Percentiles rank a stretch among this genome's conserved stretches.
Conservation (phyloP, 768 basidiomycete genomes). For the Lepiota venenata region DNA sequence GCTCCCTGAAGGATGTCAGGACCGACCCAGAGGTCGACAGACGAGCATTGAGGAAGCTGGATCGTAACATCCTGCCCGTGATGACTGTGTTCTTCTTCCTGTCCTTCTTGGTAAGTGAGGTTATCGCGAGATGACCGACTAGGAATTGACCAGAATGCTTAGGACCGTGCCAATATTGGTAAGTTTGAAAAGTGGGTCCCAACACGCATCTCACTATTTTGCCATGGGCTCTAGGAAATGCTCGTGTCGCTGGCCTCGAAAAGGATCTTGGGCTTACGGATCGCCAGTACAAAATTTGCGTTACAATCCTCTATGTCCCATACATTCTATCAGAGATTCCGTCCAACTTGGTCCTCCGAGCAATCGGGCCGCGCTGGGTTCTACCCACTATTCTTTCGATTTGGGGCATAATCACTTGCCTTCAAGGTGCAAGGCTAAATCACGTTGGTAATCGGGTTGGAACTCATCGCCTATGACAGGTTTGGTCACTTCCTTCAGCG, state of each 20-base stretch:
- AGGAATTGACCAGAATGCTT: background rate
- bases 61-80: conserved; percentile 23
- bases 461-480: conserved; percentile 24
- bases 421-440: conserved; percentile 35
- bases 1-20: background rate
- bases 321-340: conserved; percentile 48
- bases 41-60: conserved; percentile 7
- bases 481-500: conserved; percentile 37
- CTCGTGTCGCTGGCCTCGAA: conserved; percentile 46
- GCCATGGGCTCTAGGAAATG: conserved; percentile 30
- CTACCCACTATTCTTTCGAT: conserved; percentile 44
- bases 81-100: conserved; percentile 32
- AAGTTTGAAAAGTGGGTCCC: background rate
- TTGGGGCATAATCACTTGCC: conserved; percentile 48
- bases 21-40: background rate
- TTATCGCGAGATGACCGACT: background rate
- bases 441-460: background rate
- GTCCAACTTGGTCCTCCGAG: conserved; percentile 38
- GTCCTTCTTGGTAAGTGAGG: conserved; percentile 27
- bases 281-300: conserved; percentile 31
- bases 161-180: conserved; percentile 36
- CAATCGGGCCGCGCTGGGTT: conserved; percentile 43
- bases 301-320: conserved; percentile 31
- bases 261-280: conserved; percentile 36
- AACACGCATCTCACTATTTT: background rate